These are phyloP conservation scores for Scheffersomyces titani DNA, from an alignment of 1,139 yeast species.

Conservation along the genomic window DNA sequence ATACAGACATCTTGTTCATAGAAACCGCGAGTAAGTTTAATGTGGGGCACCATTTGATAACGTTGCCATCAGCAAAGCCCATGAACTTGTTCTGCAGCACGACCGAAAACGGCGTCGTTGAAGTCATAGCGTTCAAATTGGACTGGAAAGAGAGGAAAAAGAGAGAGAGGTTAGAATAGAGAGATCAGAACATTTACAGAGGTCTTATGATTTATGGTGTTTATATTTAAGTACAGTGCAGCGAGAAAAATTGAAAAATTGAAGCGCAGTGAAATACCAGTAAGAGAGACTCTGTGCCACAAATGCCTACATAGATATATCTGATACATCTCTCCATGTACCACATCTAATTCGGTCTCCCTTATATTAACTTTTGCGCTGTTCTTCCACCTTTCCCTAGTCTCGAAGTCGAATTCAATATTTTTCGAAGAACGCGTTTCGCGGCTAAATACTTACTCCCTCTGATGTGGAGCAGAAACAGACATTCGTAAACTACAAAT, in stretches of 20 bases:
- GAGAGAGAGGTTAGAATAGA: not conserved
- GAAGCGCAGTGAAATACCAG: not conserved
- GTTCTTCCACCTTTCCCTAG: too few species aligned
- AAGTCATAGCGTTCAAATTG: not conserved
- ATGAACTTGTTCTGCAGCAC: constrained; percentile 24
- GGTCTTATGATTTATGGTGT: not conserved
- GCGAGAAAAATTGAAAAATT: not conserved
- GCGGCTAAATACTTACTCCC: too few species aligned
- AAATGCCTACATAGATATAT: too few species aligned
- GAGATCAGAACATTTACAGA: not conserved
- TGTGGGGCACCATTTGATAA: constrained; percentile 56
- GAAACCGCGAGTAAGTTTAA: constrained; percentile 55
- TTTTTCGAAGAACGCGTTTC: too few species aligned
- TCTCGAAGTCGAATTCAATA: too few species aligned
- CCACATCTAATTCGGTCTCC: too few species aligned
- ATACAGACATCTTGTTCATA: constrained; percentile 48
- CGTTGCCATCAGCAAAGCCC: constrained; percentile 43
- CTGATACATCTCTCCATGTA: too few species aligned
- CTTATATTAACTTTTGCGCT: too few species aligned
- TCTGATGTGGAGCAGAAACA: too few species aligned
- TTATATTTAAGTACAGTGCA: not conserved
- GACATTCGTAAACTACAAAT: not conserved
- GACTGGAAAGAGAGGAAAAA: not conserved
- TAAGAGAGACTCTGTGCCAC: too few species aligned
- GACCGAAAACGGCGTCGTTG: not conserved